Percentiles rank a stretch among this genome's conserved stretches.
phyloP scores from a whole-genome alignment of 2,329 filamentous ascomycete species.

The Chrysoporthe austroafricana region DNA sequence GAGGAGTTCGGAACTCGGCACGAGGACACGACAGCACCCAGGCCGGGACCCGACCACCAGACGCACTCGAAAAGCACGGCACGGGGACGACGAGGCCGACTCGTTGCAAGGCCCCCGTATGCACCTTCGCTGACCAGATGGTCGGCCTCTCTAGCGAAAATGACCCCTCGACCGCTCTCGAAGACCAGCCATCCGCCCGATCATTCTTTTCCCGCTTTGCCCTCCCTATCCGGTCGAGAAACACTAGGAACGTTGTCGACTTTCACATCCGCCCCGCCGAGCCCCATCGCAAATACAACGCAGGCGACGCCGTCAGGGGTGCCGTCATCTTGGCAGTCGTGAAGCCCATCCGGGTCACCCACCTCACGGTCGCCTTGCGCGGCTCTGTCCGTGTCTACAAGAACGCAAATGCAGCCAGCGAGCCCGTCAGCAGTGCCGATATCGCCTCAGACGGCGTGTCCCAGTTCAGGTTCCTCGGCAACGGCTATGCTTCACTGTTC shows the following conservation, averaged over 20 bases:
- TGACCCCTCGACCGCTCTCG: slow-evolving; percentile 43
- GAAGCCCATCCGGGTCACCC: slow-evolving; percentile 77
- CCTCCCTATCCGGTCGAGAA: slow-evolving; percentile 55
- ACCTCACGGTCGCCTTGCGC: slow-evolving; percentile 77
- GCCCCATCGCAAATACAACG: slow-evolving; percentile 75
- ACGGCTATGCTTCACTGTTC: slow-evolving; percentile 79
- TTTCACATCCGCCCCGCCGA: slow-evolving; percentile 79
- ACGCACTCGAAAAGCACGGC: slow-evolving; percentile 16
- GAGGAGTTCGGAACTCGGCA: slow-evolving; percentile 17
- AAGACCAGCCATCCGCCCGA: slow-evolving; percentile 45
- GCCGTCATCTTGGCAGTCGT: slow-evolving; percentile 73
- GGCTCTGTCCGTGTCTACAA: slow-evolving; percentile 82
- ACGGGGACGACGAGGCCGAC: slow-evolving; percentile 24
- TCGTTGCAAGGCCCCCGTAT: slow-evolving; percentile 22
- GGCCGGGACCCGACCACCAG: slow-evolving; percentile 9
- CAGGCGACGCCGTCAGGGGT: slow-evolving; percentile 75
- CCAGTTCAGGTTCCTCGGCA: slow-evolving; percentile 67
- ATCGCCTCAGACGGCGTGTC: slow-evolving; percentile 39
- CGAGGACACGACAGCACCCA: slow-evolving; percentile 13
- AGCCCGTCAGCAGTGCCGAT: slow-evolving; percentile 48
- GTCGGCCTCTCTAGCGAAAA: slow-evolving; percentile 46
- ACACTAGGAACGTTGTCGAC: slow-evolving; percentile 69
- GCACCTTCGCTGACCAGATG: slow-evolving; percentile 46
- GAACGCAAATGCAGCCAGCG: slow-evolving; percentile 61
- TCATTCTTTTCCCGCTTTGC: slow-evolving; percentile 59